phyloP scores from a whole-genome alignment of 2,329 filamentous ascomycete genomes.

The Grosmannia clavigera region DNA sequence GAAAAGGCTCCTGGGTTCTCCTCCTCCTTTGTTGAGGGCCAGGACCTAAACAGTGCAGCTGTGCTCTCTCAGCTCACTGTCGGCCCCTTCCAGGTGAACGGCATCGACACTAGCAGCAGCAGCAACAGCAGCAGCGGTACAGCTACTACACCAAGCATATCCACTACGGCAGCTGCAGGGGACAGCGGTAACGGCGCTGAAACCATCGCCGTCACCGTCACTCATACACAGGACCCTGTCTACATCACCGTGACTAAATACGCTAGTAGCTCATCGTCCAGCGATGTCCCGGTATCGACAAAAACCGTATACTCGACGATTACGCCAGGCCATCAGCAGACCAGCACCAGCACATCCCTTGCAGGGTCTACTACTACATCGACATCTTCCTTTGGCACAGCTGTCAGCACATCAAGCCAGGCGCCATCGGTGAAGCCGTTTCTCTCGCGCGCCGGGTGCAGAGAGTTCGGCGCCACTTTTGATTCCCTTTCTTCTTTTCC shows the following conservation, averaged over 20 bases:
- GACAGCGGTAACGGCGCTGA: constrained; percentile 20
- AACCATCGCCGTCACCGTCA: constrained; percentile 25
- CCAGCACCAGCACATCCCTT: not conserved
- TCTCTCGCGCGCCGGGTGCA: not conserved
- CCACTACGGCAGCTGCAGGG: not conserved
- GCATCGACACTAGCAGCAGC: constrained; percentile 7
- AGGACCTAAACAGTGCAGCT: constrained; percentile 30
- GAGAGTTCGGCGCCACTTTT: not conserved
- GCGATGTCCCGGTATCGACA: not conserved
- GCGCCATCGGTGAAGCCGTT: constrained; percentile 1
- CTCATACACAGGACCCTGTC: constrained; percentile 16
- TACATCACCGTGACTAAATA: constrained; percentile 7
- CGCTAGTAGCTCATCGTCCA: not conserved
- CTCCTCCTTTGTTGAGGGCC: constrained; percentile 21
- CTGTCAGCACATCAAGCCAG: not conserved
- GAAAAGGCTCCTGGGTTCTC: constrained; percentile 3
- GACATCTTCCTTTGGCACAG: not conserved
- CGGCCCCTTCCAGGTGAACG: constrained; percentile 29
- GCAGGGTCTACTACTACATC: not conserved
- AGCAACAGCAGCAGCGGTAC: constrained; percentile 9
- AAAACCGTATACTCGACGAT: not conserved
- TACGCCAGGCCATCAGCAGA: not conserved
- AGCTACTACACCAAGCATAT: not conserved
- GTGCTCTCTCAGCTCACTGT: constrained; percentile 30
- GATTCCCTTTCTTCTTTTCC: not conserved